Evolutionary conservation across 2,329 filamentous ascomycete genomes (phyloP), one percentile per base, ranked within the genome.

Genomic region (Aspergillus sp.): DNA sequence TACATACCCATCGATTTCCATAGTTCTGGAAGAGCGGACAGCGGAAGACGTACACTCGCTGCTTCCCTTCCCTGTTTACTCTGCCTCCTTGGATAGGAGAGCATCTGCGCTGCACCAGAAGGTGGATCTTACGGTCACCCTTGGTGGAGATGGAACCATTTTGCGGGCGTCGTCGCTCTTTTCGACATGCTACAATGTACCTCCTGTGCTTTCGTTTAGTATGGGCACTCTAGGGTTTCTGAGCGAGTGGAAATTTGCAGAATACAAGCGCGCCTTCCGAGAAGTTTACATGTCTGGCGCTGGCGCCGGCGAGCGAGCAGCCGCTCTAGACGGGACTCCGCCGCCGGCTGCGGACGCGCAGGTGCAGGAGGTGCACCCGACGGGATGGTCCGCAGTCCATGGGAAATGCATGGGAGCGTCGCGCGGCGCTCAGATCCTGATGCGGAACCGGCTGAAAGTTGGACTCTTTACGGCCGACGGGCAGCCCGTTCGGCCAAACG

Each of bases 161-260:
- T 62, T 94, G 29, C 82, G 84, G 38, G 86, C 86, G 0, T 82
- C 85, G 2, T 88, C 82, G 33, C 71, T 95, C 4, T 96, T 93
- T 63, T 86, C 86, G 37, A 80, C 84, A 24, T 78, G 83, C 27
- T 69, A 74, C 2, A 77, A 78, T 26, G 89, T 98, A 0, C 91
- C 91, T 0, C 91, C 91, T 0, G 82, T 98, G 20, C 68, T 98
- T 5, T 86, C 85, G 1, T 98, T 98, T 54, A 93, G 86, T 55
- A 95, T 98, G 85, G 91, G 91, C 4, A 93, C 89, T 0, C 67
- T 98, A 1, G 91, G 91, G 0, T 98, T 98, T 46, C 65, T 98
- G 5, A 88, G 89, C 11, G 89, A 96, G 60, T 98, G 89, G 88
- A 93, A 91, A 49, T 96, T 96, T 55, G 70, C 71, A 5, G 88